Base-by-base conservation (phyloP, 495 filamentous ascomycete genomes). In the Penicillium verhagenii region DNA sequence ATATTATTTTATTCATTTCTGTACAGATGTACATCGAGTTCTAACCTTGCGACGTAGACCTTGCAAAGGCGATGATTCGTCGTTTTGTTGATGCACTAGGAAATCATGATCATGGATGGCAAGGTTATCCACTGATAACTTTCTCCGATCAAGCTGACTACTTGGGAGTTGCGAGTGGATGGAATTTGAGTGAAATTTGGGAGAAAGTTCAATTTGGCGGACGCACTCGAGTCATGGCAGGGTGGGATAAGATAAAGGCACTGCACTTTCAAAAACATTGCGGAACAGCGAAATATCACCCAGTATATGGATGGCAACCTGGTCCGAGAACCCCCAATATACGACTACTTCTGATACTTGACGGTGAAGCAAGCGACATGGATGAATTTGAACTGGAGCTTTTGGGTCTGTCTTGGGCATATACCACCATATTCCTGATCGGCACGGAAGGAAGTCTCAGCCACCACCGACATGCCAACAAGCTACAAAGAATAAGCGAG, bases 381-480 rank as follows among this genome's bases (percentile, higher is more conserved):
- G 72, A 79, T 52, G 76, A 78, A 47, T 79, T 79, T 53, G 75
- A 79, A 50, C 65, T 79, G 6, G 74, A 77, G 46, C 63, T 78
- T 10, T 63, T 79, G 21, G 56, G 71, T 18, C 70, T 75, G 14
- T 65, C 67, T 7, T 79, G 76, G 76, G 76, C 69, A 0, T 72
- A 77, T 57, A 66, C 75, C 26, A 79, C 76, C 0, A 76, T 78
- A 50, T 76, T 78, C 61, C 43, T 79, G 54, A 75, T 79, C 28
- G 75, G 76, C 18, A 71, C 73, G 4, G 74, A 79, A 56, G 72
- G 74, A 24, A 77, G 74, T 56, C 74, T 71, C 2, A 70, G 75
- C 47, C 75, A 79, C 44, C 75, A 79, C 62, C 66, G 75, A 8
- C 73, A 73, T 61, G 76, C 76, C 5, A 78, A 76, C 58, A 69